phyloP scores from a whole-genome alignment of 176 grass and related monocot species.

The Areca catechu region DNA sequence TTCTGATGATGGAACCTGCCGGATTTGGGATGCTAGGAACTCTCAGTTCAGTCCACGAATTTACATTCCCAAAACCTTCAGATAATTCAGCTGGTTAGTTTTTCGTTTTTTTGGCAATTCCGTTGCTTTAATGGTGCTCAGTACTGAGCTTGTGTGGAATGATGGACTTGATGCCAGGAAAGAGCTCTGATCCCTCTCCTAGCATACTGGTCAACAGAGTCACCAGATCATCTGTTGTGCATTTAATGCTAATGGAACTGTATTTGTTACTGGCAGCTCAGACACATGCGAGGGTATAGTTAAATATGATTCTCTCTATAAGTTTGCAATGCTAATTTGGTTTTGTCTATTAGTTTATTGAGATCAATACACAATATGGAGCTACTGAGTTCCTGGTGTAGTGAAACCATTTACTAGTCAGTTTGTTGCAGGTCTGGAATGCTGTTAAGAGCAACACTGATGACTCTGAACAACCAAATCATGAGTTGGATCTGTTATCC shows the following conservation, averaged over 20 bases:
- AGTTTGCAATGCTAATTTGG: no score
- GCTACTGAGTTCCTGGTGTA: no score
- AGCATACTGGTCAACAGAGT: conserved; percentile 51
- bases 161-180: conserved; percentile 46
- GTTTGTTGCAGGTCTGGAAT: conserved; percentile 90
- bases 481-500: conserved; percentile 94
- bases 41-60: conserved; percentile 58
- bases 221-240: conserved; percentile 91
- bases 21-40: conserved; percentile 90
- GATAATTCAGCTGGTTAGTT: conserved; percentile 75
- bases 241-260: conserved; percentile 95
- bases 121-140: conserved; percentile 1
- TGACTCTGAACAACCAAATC: conserved; percentile 58
- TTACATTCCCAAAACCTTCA: conserved; percentile 83
- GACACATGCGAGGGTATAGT: conserved; percentile 83
- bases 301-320: no score
- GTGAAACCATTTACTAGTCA: conserved; percentile 11
- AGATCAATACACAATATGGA: no score
- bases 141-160: not conserved
- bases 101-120: conserved; percentile 1
- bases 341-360: no score
- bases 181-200: conserved; percentile 65
- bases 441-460: conserved; percentile 75
- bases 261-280: conserved; percentile 97
- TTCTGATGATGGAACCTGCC: conserved; percentile 98